Percentiles rank a stretch among this genome's conserved stretches.
phyloP scores from a whole-genome alignment of 1,284 basidiomycete genomes.

The Puccinia horiana region DNA sequence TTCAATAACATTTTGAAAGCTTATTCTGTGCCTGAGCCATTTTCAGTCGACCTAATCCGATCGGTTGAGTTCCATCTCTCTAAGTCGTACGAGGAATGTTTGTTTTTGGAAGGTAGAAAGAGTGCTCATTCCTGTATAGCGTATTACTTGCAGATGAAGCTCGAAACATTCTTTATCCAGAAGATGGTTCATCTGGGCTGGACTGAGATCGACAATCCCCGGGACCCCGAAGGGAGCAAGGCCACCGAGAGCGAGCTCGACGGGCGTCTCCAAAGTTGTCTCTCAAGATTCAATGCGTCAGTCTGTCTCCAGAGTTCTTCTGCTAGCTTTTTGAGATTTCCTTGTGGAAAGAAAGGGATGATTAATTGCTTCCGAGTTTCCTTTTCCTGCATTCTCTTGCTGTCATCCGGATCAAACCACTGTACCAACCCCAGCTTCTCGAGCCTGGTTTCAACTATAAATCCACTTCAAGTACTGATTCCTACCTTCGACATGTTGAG shows the following conservation, averaged over 20 bases:
- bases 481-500: constrained; percentile 20
- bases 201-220: background rate
- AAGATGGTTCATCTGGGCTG: constrained; percentile 25
- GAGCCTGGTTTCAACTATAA: background rate
- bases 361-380: background rate
- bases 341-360: background rate
- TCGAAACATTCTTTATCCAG: background rate
- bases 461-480: background rate
- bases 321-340: background rate
- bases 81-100: background rate
- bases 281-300: constrained; percentile 20
- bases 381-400: too few relatives aligned
- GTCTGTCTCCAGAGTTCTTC: background rate
- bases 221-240: background rate
- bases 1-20: background rate
- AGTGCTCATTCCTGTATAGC: background rate
- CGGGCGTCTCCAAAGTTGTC: background rate
- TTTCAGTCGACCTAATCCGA: constrained; percentile 22
- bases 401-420: background rate
- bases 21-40: background rate
- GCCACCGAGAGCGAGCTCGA: background rate
- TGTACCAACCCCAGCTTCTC: background rate
- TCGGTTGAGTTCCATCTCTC: background rate
- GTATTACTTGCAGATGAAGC: background rate
- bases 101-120: background rate